Base-by-base conservation (phyloP, 2,329 filamentous ascomycete species). In the Mycocentrospora acerina region DNA sequence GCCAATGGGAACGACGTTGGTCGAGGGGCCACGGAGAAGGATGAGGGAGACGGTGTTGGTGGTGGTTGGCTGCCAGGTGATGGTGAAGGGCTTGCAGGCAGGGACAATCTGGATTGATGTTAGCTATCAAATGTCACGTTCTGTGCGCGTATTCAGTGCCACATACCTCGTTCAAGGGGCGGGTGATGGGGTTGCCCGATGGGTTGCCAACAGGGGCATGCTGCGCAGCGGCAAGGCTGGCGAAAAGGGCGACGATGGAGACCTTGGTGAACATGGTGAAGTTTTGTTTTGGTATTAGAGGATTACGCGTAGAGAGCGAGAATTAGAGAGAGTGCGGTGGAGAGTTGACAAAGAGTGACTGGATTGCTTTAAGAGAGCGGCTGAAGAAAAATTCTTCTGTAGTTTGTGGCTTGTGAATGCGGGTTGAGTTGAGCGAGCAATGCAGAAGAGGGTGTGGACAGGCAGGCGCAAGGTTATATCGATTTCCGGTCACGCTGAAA, bases 21-120 rank as follows among this genome's bases (percentile, higher is more conserved):
- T 69, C 51, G 73, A 69, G 22, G 80, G 79, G 22, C 81, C 81
- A 58, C 76, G 76, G 53, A 82, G 76, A 49, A 84, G 77, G 44
- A 80, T 62, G 41, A 85, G 68, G n/a, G 78, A 77, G 57, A 83
- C 70, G 27, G 68, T 72, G 57, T 71, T 72, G 37, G 60, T 39
- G 37, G 72, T 72, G 50, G 68, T 73, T 32, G 73, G 68, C 44
- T 70, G 47, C 81, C 81, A 85, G 48, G 71, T 79, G 72, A 83
- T 79, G 56, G 68, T 72, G 73, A 71, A 83, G 40, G 70, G 55
- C 62, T 73, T 58, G 63, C 78, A 79, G 44, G 66, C 78, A n/a
- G 75, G 73, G 37, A 83, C 78, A 37, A 74, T 60, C 60, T 68
- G 46, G 13, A 10, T 16, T 15, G 32, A 44, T 32, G 43, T 46